Base-by-base conservation (phyloP, 306 rosid species). In the Purshia tridentata region DNA sequence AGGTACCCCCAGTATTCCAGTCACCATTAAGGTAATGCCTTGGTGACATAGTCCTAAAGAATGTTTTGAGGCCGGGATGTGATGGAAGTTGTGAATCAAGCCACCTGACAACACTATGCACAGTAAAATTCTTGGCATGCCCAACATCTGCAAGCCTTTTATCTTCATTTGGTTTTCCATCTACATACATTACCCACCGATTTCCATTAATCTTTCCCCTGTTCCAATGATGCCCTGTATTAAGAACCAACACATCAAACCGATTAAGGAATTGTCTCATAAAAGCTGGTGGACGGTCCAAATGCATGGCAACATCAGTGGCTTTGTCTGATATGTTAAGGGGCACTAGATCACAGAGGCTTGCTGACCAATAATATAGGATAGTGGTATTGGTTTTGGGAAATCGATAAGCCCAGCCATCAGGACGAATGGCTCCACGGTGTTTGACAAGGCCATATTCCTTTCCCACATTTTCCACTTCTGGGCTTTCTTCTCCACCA, bases 201-300 rank as follows among this genome's bases (percentile, higher is more conserved):
- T 91, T 91, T 50, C 80, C 96, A 15, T 42, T 76, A 69, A 95
- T 83, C 82, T 95, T 91, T 55, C 95, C 95, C 73, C 90, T 81
- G 83, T 94, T 90, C 98, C 99, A 94, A 66, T 91, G 97, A 84
- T 94, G 99, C 45, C 98, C 98, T 5, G 99, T 91, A 73, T 94
- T 94, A 48, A 94, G 92, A 83, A 94, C 88, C 84, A 94, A 84
- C 56, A 91, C 93, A 75, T 91, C 67, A 70, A 95, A 91, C 47
- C 72, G 74, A 46, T 79, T 80, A 67, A 95, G 88, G 80, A 61
- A 91, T 80, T 46, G 78, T 23, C 89, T 84, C 86, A 95, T 70
- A 78, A 95, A 90, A 61, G 98, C 93, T 0, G 98, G 90, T 2
- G 99, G 89, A 9, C 88, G 93, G 57, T 95, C 98, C 81, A 95